phyloP scores from a whole-genome alignment of 1,139 yeast species.

The Wickerhamomyces sp. region DNA sequence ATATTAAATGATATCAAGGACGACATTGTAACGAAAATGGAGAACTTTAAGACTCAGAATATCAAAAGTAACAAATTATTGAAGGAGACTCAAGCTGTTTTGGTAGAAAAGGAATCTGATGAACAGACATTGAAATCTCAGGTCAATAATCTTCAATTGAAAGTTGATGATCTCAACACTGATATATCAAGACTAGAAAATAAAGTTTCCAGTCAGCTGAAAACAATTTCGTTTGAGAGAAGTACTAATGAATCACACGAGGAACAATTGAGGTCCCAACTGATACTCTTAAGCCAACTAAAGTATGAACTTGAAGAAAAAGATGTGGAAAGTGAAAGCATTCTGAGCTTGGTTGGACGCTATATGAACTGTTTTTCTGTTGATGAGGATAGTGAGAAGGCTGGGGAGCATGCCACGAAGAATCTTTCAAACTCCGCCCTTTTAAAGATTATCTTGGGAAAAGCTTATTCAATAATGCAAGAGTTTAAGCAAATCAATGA shows the following conservation, averaged over 20 bases:
- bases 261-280: neutral
- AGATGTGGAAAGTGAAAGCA: neutral
- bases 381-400: neutral
- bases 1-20: neutral
- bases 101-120: neutral
- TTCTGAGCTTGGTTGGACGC: neutral
- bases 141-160: neutral
- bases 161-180: constrained; percentile 1
- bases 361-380: neutral
- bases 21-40: neutral
- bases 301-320: constrained; percentile 1
- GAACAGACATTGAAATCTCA: neutral
- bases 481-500: neutral
- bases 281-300: neutral
- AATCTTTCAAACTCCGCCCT: too few relatives aligned
- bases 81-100: constrained; percentile 1
- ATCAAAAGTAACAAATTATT: constrained; percentile 8
- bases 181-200: constrained; percentile 5
- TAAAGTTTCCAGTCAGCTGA: constrained; percentile 2
- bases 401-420: too few relatives aligned
- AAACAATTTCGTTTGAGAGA: constrained; percentile 1
- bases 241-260: neutral
- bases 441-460: neutral
- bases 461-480: neutral
- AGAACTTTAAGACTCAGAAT: constrained; percentile 4